These are phyloP conservation scores for Chloromonas sp. DNA, from an alignment of 163 green algal genomes.

Conservation along the genomic window DNA sequence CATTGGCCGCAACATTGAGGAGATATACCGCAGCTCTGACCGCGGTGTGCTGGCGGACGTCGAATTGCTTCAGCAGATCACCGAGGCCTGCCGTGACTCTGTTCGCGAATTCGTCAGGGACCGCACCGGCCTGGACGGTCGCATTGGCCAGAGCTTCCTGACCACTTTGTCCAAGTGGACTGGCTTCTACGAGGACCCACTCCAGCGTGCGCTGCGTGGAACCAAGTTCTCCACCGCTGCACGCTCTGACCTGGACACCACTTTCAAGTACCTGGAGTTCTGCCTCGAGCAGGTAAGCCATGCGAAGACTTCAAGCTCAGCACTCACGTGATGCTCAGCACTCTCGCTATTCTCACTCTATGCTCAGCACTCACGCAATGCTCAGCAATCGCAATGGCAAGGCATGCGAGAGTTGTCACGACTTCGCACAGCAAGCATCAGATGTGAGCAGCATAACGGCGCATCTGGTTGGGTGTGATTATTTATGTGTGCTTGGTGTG, in stretches of 20 bases:
- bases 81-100: conserved; percentile 58
- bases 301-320: no score
- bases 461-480: no score
- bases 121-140: conserved; percentile 65
- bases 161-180: conserved; percentile 60
- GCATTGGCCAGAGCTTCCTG: conserved; percentile 64
- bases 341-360: no score
- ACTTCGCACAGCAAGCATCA: no score
- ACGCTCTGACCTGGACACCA: conserved; percentile 68
- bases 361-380: no score
- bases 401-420: no score
- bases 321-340: no score
- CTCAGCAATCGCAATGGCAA: no score
- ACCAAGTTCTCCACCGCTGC: conserved; percentile 73
- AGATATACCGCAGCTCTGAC: conserved; percentile 78
- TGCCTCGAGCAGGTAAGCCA: conserved; percentile 81
- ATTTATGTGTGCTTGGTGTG: no score
- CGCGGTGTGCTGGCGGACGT: conserved; percentile 87
- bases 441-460: no score
- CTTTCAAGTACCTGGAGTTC: conserved; percentile 95
- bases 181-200: conserved; percentile 71
- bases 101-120: conserved; percentile 85
- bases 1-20: conserved; percentile 87
- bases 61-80: conserved; percentile 89
- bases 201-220: conserved; percentile 57